These are phyloP conservation scores for Colletotrichum eremochloae DNA, from an alignment of 2,329 filamentous ascomycete genomes.

Conservation along the genomic window DNA sequence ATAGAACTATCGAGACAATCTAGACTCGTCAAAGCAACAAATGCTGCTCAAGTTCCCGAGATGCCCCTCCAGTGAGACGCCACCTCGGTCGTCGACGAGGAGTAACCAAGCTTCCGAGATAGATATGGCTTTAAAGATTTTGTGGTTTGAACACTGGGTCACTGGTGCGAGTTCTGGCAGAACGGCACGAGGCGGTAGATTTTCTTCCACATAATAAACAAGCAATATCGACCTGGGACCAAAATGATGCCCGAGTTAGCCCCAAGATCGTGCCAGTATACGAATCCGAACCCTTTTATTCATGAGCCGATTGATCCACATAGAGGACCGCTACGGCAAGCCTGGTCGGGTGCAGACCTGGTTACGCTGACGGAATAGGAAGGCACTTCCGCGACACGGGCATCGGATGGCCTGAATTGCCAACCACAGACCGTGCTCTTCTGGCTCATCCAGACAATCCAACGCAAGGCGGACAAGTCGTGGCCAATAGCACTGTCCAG, in stretches of 20 bases:
- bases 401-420: not conserved
- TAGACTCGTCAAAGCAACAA: not conserved
- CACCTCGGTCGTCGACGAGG: too few relatives aligned
- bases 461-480: not conserved
- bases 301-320: not conserved
- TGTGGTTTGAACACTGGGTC: not conserved
- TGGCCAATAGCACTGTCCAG: not conserved
- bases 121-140: not conserved
- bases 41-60: not conserved
- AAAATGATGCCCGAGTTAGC: not conserved
- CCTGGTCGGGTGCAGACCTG: not conserved
- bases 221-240: too few relatives aligned
- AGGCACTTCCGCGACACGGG: not conserved
- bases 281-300: not conserved
- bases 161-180: not conserved
- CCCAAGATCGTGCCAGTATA: not conserved
- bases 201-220: not conserved
- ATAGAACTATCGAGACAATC: not conserved
- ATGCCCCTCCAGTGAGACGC: not conserved
- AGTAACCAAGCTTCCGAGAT: not conserved
- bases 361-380: not conserved
- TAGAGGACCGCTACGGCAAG: not conserved
- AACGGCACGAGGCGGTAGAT: not conserved
- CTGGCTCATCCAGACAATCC: not conserved
- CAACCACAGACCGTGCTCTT: not conserved